Evolutionary conservation across 306 rosid genomes (phyloP).

Genomic region (Prosopis cineraria): DNA sequence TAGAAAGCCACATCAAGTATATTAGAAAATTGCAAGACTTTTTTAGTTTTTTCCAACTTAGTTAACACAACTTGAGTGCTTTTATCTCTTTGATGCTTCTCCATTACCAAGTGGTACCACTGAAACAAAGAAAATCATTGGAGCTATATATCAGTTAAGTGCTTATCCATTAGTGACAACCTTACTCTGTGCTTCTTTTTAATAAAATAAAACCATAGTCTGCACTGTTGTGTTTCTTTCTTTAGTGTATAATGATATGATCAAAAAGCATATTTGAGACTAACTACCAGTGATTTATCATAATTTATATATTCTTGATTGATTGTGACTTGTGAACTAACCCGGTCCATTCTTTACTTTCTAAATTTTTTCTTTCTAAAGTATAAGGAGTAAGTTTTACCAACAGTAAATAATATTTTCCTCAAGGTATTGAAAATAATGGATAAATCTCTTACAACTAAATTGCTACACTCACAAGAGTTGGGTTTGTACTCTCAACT

Average conservation of each 20-base stretch:
- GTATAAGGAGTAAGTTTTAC: too few species aligned
- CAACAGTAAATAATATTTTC: too few species aligned
- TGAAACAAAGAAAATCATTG: not conserved
- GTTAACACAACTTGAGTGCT: slow-evolving; percentile 23
- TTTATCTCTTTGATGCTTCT: slow-evolving; percentile 30
- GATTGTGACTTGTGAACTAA: slow-evolving; percentile 51
- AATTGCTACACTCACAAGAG: too few species aligned
- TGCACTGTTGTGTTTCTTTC: slow-evolving; percentile 18
- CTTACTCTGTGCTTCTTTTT: too few species aligned
- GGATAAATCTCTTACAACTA: too few species aligned
- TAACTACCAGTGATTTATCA: slow-evolving; percentile 30
- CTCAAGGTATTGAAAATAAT: too few species aligned
- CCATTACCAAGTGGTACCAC: slow-evolving; percentile 37
- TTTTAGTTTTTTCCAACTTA: slow-evolving; percentile 20
- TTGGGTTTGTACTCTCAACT: too few species aligned
- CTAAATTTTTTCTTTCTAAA: too few species aligned
- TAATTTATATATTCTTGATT: slow-evolving; percentile 27
- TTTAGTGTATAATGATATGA: slow-evolving; percentile 14
- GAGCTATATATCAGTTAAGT: slow-evolving; percentile 36
- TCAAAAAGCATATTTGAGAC: slow-evolving; percentile 34
- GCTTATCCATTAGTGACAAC: slow-evolving; percentile 66
- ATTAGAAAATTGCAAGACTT: slow-evolving; percentile 36
- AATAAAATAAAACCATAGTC: too few species aligned
- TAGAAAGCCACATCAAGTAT: slow-evolving; percentile 40
- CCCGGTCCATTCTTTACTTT: slow-evolving; percentile 50